These are phyloP conservation scores for Salix koriyanagi DNA, from an alignment of 345 rosid genomes.

Conservation along the genomic window DNA sequence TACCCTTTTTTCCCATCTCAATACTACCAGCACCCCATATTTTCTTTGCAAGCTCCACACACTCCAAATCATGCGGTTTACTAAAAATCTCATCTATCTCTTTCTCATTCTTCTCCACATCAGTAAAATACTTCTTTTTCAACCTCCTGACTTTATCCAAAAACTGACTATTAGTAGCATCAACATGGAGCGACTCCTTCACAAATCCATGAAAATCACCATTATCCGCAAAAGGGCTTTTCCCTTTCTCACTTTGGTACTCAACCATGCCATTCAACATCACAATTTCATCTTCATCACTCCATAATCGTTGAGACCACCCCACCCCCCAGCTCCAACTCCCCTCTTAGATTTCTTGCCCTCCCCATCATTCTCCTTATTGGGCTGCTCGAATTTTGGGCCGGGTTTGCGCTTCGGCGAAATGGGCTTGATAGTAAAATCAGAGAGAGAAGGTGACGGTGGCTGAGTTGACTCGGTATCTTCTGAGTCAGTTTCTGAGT, in stretches of 20 bases:
- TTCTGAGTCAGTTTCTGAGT: conserved; percentile 35
- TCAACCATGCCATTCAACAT: conserved; percentile 37
- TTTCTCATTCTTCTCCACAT: conserved; percentile 19
- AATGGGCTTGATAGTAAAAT: conserved; percentile 28
- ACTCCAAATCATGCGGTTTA: conserved; percentile 35
- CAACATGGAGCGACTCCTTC: conserved; percentile 31
- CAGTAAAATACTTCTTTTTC: conserved; percentile 34
- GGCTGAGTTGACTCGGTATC: conserved; percentile 17
- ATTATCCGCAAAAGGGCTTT: conserved; percentile 27
- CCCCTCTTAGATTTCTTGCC: neutral
- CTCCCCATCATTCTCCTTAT: neutral
- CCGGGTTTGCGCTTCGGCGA: conserved; percentile 1
- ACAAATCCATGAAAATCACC: conserved; percentile 29
- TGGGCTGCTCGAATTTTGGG: neutral
- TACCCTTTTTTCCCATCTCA: neutral
- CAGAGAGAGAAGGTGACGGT: conserved; percentile 16
- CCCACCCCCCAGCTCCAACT: conserved; percentile 12
- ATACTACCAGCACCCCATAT: conserved; percentile 31
- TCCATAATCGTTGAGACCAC: conserved; percentile 40
- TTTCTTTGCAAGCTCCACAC: conserved; percentile 24
- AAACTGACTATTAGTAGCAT: conserved; percentile 35
- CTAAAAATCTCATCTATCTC: conserved; percentile 27
- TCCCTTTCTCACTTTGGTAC: conserved; percentile 30
- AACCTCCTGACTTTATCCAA: conserved; percentile 45
- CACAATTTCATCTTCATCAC: conserved; percentile 42